These are phyloP conservation scores for Alternaria incomplexa DNA, from an alignment of 2,329 filamentous ascomycete species.

Conservation along the genomic window DNA sequence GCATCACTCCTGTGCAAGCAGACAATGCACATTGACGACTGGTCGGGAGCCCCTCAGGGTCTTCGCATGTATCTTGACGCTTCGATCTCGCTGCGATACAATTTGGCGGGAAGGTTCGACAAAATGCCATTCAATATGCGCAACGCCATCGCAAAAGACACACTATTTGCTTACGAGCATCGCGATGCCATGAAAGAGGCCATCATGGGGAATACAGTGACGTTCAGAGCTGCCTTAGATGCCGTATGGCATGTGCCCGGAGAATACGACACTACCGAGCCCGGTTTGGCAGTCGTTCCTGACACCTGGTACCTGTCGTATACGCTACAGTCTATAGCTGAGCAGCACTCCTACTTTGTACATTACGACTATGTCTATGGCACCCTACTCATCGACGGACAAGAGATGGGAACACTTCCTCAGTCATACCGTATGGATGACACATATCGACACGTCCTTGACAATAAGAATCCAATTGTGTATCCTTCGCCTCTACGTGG, in stretches of 20 bases:
- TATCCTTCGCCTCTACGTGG: conserved; percentile 60
- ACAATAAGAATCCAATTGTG: conserved; percentile 57
- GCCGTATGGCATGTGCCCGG: conserved; percentile 52
- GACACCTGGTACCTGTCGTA: conserved; percentile 45
- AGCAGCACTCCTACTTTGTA: conserved; percentile 32
- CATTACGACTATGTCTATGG: conserved; percentile 57
- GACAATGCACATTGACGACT: conserved; percentile 49
- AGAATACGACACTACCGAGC: conserved; percentile 13
- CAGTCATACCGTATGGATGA: conserved; percentile 54
- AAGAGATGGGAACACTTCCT: conserved; percentile 61
- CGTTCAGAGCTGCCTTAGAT: conserved; percentile 47
- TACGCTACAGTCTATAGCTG: conserved; percentile 31
- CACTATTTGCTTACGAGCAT: conserved; percentile 53
- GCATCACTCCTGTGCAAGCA: conserved; percentile 63
- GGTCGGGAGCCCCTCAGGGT: conserved; percentile 12
- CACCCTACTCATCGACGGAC: conserved; percentile 57
- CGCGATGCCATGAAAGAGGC: conserved; percentile 43
- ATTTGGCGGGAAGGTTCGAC: conserved; percentile 47
- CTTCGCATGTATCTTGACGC: conserved; percentile 44
- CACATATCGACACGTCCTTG: conserved; percentile 61
- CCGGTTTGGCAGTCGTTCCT: background rate
- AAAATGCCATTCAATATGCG: conserved; percentile 44
- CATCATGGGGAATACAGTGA: conserved; percentile 35
- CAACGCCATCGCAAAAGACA: conserved; percentile 55
- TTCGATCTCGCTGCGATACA: conserved; percentile 58